A percentile compares a stretch with the other conserved stretches of the same genome.
phyloP scores from a whole-genome alignment of 257 asterid genomes.

The Przewalskia tangutica region DNA sequence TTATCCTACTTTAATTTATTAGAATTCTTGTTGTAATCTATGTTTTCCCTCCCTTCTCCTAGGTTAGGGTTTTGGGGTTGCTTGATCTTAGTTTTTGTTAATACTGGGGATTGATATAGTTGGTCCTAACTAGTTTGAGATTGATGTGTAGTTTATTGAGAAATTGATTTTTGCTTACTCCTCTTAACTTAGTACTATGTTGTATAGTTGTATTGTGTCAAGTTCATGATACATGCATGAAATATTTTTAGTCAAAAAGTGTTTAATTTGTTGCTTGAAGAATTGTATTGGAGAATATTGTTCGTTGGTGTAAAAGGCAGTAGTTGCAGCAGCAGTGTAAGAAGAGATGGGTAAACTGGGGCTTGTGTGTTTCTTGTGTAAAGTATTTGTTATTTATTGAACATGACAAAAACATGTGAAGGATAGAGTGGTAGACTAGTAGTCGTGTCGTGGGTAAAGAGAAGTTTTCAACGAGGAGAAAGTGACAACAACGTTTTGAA shows the following conservation, averaged over 20 bases:
- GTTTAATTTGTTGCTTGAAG: background rate
- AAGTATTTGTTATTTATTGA: background rate
- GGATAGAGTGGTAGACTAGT: background rate
- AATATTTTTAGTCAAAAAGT: background rate
- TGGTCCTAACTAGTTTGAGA: background rate
- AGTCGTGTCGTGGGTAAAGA: background rate
- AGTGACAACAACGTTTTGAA: conserved; percentile 2
- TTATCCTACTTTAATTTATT: background rate
- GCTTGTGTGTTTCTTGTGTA: background rate
- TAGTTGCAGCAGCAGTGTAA: background rate
- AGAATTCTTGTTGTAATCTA: background rate
- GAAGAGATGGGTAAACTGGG: background rate
- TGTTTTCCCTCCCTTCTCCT: background rate
- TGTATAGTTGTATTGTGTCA: background rate
- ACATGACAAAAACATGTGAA: conserved; percentile 1
- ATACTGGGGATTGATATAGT: background rate
- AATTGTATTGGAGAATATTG: background rate
- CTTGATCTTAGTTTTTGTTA: background rate
- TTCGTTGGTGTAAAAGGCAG: background rate
- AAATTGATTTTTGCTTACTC: background rate
- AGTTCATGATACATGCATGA: background rate
- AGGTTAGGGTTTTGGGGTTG: background rate
- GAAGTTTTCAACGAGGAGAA: background rate
- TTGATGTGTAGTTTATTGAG: background rate
- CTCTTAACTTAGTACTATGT: background rate